A percentile compares a stretch with the other conserved stretches of the same genome.
These are phyloP conservation scores for Cutaneotrichosporon cavernicola DNA, from an alignment of 1,284 basidiomycete genomes.

Conservation along the genomic window DNA sequence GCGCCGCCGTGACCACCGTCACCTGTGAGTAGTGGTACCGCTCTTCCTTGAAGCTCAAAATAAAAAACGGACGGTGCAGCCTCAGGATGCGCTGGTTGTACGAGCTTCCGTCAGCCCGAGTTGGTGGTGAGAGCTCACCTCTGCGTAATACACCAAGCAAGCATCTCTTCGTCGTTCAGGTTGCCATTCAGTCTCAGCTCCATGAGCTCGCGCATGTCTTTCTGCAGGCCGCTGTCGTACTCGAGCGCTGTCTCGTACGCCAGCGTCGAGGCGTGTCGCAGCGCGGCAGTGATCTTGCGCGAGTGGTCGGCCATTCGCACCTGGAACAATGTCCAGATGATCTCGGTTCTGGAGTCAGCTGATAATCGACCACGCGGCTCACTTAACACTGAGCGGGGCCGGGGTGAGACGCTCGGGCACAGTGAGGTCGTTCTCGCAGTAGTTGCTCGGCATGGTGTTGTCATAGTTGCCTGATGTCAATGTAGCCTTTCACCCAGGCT, in stretches of 20 bases:
- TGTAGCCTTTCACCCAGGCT: background rate
- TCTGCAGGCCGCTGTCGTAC: constrained; percentile 4
- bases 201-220: constrained; percentile 7
- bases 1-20: constrained; percentile 1
- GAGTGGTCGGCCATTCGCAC: constrained; percentile 6
- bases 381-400: constrained; percentile 4
- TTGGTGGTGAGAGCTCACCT: background rate
- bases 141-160: constrained; percentile 2
- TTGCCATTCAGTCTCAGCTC: constrained; percentile 1
- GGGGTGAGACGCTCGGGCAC: background rate
- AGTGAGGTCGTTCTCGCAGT: constrained; percentile 2
- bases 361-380: background rate
- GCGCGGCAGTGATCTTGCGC: background rate
- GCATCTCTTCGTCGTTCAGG: constrained; percentile 5
- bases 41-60: constrained; percentile 3
- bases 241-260: constrained; percentile 6
- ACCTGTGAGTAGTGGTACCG: constrained; percentile 4
- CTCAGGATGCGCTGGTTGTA: constrained; percentile 4
- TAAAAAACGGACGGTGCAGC: constrained; percentile 5
- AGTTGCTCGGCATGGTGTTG: constrained; percentile 8
- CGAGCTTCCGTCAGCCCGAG: background rate
- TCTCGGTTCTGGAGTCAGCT: background rate
- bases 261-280: background rate
- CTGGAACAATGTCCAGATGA: constrained; percentile 5
- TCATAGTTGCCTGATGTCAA: constrained; percentile 5